Evolutionary conservation across 345 rosid genomes (phyloP).

Genomic region (Bretschneidera sinensis): DNA sequence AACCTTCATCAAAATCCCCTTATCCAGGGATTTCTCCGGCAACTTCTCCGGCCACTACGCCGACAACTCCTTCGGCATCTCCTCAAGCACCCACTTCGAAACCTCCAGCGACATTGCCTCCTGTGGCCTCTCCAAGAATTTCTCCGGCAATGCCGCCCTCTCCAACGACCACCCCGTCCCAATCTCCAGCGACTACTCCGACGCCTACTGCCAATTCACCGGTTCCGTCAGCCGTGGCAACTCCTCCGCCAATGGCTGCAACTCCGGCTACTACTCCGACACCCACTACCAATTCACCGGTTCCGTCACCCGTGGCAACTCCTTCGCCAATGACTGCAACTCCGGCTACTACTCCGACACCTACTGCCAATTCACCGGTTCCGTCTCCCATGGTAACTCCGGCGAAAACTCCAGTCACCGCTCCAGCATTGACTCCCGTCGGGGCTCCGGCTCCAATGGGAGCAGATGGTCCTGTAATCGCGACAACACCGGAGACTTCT

Average conservation of each 20-base stretch:
- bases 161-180: conserved; percentile 3
- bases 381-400: conserved; percentile 18
- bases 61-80: conserved; percentile 6
- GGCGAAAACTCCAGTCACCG: conserved; percentile 10
- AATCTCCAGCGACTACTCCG: conserved; percentile 24
- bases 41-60: conserved; percentile 20
- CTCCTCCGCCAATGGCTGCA: conserved; percentile 13
- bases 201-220: conserved; percentile 12
- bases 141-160: conserved; percentile 4
- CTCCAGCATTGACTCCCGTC: conserved; percentile 25
- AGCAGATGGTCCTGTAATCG: conserved; percentile 30
- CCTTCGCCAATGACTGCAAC: conserved; percentile 24
- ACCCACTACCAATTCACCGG: conserved; percentile 20
- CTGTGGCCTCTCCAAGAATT: background rate
- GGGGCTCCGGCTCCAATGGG: conserved; percentile 2
- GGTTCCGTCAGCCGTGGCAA: conserved; percentile 18
- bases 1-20: background rate
- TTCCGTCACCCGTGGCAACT: conserved; percentile 19
- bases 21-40: conserved; percentile 1
- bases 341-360: conserved; percentile 18
- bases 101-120: background rate
- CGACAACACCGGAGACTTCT: conserved; percentile 27
- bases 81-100: conserved; percentile 13
- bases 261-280: conserved; percentile 20
- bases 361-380: conserved; percentile 7